phyloP scores from a whole-genome alignment of 2,329 filamentous ascomycete genomes.

The Laburnicola sp. region DNA sequence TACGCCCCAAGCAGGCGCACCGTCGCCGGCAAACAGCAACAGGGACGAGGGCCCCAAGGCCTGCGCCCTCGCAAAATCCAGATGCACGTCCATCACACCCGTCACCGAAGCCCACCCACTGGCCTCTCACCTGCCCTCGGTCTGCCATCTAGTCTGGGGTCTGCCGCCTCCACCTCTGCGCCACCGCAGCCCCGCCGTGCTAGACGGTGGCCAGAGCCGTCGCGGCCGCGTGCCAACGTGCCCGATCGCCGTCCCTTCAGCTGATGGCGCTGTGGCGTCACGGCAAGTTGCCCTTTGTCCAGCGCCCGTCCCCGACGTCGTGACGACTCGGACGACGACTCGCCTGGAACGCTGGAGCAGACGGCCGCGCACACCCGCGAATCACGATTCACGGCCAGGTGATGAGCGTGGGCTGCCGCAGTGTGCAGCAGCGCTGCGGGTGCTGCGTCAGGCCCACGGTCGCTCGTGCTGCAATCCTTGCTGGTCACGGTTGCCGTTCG shows the following conservation, averaged over 20 bases:
- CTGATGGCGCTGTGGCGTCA: too few relatives aligned
- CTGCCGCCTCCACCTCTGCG: background rate
- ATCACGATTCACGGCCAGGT: too few relatives aligned
- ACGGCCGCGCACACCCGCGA: too few relatives aligned
- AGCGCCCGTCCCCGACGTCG: too few relatives aligned
- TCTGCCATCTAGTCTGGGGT: background rate
- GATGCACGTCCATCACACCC: conserved; percentile 16
- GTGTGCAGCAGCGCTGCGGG: too few relatives aligned
- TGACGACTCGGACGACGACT: too few relatives aligned
- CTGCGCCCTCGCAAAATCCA: conserved; percentile 6
- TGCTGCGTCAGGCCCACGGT: too few relatives aligned
- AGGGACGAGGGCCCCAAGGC: background rate
- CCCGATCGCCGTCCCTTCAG: too few relatives aligned
- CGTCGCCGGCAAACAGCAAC: background rate
- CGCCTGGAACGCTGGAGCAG: too few relatives aligned
- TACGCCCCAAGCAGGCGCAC: background rate
- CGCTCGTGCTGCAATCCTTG: conserved; percentile 10
- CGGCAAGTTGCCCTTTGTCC: too few relatives aligned
- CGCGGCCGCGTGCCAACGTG: too few relatives aligned
- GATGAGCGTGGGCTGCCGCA: too few relatives aligned
- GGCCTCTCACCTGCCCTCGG: background rate
- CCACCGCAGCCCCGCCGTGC: background rate
- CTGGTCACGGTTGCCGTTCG: background rate
- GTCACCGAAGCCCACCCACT: background rate
- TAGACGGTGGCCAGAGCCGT: background rate